Conservation (phyloP, 139 green algal species). For the Chlorella sorokiniana region DNA sequence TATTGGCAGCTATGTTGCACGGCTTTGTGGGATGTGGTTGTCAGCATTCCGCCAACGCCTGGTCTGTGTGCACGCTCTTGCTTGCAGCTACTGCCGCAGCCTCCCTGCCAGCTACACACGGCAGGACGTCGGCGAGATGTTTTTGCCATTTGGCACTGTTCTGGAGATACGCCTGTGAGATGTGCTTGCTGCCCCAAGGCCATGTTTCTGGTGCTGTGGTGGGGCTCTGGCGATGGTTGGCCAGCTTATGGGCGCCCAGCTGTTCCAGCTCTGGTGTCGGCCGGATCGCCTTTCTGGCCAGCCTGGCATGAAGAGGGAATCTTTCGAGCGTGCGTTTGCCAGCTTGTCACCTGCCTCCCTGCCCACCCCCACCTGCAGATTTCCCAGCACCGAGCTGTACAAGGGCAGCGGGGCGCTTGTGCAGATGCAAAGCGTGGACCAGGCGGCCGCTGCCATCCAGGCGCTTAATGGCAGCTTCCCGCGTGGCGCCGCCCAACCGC, state of each 20-base stretch:
- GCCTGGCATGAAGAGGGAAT: too few relatives aligned
- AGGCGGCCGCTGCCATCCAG: conserved; percentile 57
- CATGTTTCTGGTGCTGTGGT: too few relatives aligned
- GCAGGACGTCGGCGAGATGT: conserved; percentile 24
- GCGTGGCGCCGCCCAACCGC: conserved; percentile 42
- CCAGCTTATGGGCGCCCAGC: too few relatives aligned
- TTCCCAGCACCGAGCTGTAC: conserved; percentile 42
- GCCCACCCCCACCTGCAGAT: background rate
- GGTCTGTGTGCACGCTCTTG: background rate
- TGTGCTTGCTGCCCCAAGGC: too few relatives aligned
- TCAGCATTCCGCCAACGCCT: background rate
- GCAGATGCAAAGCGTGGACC: conserved; percentile 52
- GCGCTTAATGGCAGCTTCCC: conserved; percentile 56
- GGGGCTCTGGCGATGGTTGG: too few relatives aligned
- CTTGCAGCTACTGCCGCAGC: conserved; percentile 27
- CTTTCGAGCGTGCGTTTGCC: background rate
- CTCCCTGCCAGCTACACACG: conserved; percentile 2
- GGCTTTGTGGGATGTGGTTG: background rate
- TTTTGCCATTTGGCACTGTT: conserved; percentile 17
- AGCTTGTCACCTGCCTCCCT: background rate
- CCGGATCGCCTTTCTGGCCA: too few relatives aligned
- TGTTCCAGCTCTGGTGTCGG: too few relatives aligned
- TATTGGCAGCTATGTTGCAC: background rate
- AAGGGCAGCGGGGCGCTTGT: conserved; percentile 56
- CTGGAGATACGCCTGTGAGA: conserved; percentile 21